These are phyloP conservation scores for Arthroderma sp. DNA, from an alignment of 2,329 filamentous ascomycete genomes.

Conservation along the genomic window DNA sequence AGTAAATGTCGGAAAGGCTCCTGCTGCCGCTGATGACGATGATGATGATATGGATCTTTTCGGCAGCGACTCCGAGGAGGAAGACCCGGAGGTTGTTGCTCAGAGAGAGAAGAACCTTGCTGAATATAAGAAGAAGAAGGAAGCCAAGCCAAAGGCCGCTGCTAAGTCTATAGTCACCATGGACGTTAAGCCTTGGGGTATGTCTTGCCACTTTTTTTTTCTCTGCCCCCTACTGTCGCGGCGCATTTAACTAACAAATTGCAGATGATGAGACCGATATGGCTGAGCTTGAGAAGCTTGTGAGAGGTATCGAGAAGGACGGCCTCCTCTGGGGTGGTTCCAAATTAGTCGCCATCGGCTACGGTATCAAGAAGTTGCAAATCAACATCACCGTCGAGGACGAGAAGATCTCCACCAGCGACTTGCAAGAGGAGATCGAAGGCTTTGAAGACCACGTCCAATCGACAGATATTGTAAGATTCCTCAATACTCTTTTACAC, in stretches of 20 bases:
- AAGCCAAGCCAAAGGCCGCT: slow-evolving; percentile 73
- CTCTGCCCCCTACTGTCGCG: background rate
- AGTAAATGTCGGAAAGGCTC: slow-evolving; percentile 74
- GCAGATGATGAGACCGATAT: slow-evolving; percentile 88
- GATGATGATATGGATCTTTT: slow-evolving; percentile 89
- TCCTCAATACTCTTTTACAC: background rate
- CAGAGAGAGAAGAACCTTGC: slow-evolving; percentile 80
- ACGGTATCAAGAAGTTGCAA: slow-evolving; percentile 98
- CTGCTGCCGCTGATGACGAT: slow-evolving; percentile 52
- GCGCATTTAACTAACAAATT: background rate
- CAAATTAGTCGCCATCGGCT: slow-evolving; percentile 80
- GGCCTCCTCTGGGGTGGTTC: slow-evolving; percentile 93
- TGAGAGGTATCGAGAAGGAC: slow-evolving; percentile 76
- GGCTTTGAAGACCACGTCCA: slow-evolving; percentile 91
- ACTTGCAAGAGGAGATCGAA: slow-evolving; percentile 76
- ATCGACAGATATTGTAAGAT: slow-evolving; percentile 66
- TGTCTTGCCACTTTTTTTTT: slow-evolving; percentile 31
- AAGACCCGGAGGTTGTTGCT: slow-evolving; percentile 72
- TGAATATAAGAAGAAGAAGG: slow-evolving; percentile 97
- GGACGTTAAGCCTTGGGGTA: slow-evolving; percentile 99
- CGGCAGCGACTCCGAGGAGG: slow-evolving; percentile 85
- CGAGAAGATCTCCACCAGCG: slow-evolving; percentile 79
- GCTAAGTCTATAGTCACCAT: slow-evolving; percentile 95
- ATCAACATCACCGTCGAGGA: slow-evolving; percentile 97
- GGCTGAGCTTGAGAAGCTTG: slow-evolving; percentile 62